phyloP scores from a whole-genome alignment of 805 yeast genomes.

The Brettanomyces nanus region DNA sequence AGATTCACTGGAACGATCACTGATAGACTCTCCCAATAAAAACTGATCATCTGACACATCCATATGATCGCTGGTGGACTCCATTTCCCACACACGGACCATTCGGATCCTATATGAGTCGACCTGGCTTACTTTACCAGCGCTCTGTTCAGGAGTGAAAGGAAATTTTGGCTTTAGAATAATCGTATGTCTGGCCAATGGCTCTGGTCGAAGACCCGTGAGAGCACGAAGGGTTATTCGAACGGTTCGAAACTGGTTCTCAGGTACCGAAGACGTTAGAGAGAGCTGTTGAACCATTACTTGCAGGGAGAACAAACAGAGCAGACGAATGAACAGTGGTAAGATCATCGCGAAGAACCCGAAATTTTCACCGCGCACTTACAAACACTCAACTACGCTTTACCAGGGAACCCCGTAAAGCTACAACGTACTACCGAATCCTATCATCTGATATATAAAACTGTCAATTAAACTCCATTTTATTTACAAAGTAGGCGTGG shows the following conservation, averaged over 20 bases:
- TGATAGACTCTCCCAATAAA: slow-evolving; percentile 12
- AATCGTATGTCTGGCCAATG: slow-evolving; percentile 39
- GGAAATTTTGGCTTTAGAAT: slow-evolving; percentile 42
- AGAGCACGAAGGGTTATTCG: slow-evolving; percentile 41
- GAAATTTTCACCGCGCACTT: too few species aligned
- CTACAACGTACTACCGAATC: too few species aligned
- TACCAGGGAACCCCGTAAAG: too few species aligned
- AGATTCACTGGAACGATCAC: slow-evolving; percentile 8
- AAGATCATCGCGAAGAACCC: too few species aligned
- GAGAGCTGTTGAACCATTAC: slow-evolving; percentile 49
- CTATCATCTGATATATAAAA: too few species aligned
- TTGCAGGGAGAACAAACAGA: background rate
- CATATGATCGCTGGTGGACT: too few species aligned
- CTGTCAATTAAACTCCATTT: too few species aligned
- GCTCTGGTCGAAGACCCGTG: slow-evolving; percentile 41
- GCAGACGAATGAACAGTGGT: too few species aligned
- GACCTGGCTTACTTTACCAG: slow-evolving; percentile 49
- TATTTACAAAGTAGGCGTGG: slow-evolving; percentile 21
- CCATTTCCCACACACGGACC: slow-evolving; percentile 36
- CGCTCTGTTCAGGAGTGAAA: slow-evolving; percentile 44
- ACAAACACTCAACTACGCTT: too few species aligned
- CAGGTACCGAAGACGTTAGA: slow-evolving; percentile 37
- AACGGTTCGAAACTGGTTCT: slow-evolving; percentile 33
- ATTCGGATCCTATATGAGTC: slow-evolving; percentile 47
- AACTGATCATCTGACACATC: too few species aligned